These are phyloP conservation scores for Naematelia aurantialba DNA, from an alignment of 768 basidiomycete genomes.

Conservation along the genomic window DNA sequence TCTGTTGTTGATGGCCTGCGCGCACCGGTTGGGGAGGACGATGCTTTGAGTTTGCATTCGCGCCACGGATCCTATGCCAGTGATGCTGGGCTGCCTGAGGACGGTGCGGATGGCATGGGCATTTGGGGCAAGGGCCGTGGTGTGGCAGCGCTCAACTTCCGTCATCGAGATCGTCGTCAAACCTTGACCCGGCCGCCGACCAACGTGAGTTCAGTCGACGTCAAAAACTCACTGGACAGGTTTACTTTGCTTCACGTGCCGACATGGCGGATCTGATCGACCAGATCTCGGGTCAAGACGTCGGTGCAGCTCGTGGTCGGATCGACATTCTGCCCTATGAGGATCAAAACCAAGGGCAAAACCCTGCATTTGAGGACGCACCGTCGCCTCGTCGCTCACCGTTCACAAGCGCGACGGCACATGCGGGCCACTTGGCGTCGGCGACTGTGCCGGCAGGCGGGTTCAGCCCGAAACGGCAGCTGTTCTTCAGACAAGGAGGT, in stretches of 20 bases:
- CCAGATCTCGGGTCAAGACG: slow-evolving; percentile 29
- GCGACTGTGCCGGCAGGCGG: slow-evolving; percentile 17
- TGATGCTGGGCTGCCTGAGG: slow-evolving; percentile 3
- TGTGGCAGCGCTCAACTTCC: slow-evolving; percentile 23
- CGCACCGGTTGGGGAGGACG: background rate
- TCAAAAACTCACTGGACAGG: slow-evolving; percentile 20
- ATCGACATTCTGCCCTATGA: slow-evolving; percentile 26
- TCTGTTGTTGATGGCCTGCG: slow-evolving; percentile 37
- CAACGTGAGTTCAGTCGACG: slow-evolving; percentile 25
- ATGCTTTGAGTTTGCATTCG: slow-evolving; percentile 11
- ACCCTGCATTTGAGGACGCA: slow-evolving; percentile 27
- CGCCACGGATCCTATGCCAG: slow-evolving; percentile 16
- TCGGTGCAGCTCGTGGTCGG: slow-evolving; percentile 27
- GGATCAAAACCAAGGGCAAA: background rate
- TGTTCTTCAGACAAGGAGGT: slow-evolving; percentile 14
- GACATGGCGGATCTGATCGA: slow-evolving; percentile 46
- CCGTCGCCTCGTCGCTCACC: slow-evolving; percentile 24
- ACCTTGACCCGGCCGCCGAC: slow-evolving; percentile 27
- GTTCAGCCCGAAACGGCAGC: slow-evolving; percentile 26
- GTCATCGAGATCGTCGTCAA: slow-evolving; percentile 30
- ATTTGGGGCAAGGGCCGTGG: background rate
- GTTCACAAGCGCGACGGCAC: too few species aligned
- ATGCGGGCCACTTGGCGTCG: slow-evolving; percentile 4
- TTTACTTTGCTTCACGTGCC: slow-evolving; percentile 33
- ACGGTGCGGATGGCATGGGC: background rate